These are phyloP conservation scores for Monosporascus sp. DNA, from an alignment of 2,329 filamentous ascomycete genomes.

Conservation along the genomic window DNA sequence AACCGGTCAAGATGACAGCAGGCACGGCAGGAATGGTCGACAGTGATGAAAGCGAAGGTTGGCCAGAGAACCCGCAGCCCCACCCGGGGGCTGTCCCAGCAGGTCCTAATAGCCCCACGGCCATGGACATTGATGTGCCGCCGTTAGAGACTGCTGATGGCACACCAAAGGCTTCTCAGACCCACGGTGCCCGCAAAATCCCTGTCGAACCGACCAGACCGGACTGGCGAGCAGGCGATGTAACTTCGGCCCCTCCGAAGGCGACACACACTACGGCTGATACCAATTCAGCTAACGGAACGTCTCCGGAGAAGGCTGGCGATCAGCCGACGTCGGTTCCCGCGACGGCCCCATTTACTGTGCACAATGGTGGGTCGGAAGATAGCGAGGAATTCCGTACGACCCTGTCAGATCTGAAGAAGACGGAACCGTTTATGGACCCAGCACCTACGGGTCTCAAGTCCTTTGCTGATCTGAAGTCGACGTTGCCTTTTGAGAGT, in stretches of 20 bases:
- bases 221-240: constrained; percentile 53
- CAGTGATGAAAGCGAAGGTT: constrained; percentile 40
- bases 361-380: constrained; percentile 46
- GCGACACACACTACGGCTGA: constrained; percentile 12
- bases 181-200: constrained; percentile 44
- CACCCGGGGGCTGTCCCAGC: constrained; percentile 15
- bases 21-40: constrained; percentile 41
- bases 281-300: constrained; percentile 18
- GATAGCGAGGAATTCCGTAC: constrained; percentile 51
- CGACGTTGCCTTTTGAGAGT: constrained; percentile 53
- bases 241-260: constrained; percentile 23
- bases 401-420: constrained; percentile 49
- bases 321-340: constrained; percentile 11
- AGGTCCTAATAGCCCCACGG: constrained; percentile 44
- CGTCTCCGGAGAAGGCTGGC: constrained; percentile 12
- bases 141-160: constrained; percentile 23
- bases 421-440: constrained; percentile 49
- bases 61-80: constrained; percentile 16
- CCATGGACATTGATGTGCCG: constrained; percentile 62
- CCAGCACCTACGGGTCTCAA: constrained; percentile 40
- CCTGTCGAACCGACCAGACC: constrained; percentile 53
- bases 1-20: constrained; percentile 47
- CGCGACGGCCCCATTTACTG: constrained; percentile 11
- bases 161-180: constrained; percentile 18
- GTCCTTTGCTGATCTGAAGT: constrained; percentile 51